Evolutionary conservation across 768 basidiomycete genomes (phyloP), one percentile per base, ranked within the genome.

Genomic region (Lentinula boryana): DNA sequence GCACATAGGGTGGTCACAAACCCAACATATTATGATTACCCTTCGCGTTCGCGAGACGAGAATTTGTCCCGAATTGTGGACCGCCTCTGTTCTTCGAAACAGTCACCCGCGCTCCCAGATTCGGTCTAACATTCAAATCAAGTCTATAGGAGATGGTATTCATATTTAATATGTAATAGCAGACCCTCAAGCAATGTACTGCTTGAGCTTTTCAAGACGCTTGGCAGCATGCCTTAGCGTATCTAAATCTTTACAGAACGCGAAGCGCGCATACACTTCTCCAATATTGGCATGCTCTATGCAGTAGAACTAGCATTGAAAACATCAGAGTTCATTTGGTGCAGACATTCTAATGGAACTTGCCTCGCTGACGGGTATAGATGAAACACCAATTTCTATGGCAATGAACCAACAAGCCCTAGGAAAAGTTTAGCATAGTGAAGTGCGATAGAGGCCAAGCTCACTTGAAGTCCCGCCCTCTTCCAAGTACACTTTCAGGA

Each of bases 361-460:
- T 72, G 93, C 93, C 83, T 96, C 94, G 81, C 93, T 95, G 62
- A 95, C 93, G 12, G 95, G 95, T 62, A 98, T 97, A 5, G 90
- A 86, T 35, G 94, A 95, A 21, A 98, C 94, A 6, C 93, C 92
- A 46, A 96, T 72, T 70, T 95, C 90, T 71, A 87, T 78, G 2
- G 93, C 94, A 64, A 97, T 89, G 77, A 95, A 96, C 95, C 95
- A 98, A 69, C 88, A 88, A n/a, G 89, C 90, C 70, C 91, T 95
- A 56, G 59, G 56, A 51, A 53, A 59, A 32, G 63, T 70, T 40
- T 31, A 56, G 21, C 15, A 40, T 50, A 66, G 60, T 58, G 13
- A 58, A 60, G 31, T 40, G 5, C 15, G 16, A 31, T 33, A 43
- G 64, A 35, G 15, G 60, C 8, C 5, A 10, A 4, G 67, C 80